Base-by-base conservation (phyloP, 2,329 filamentous ascomycete genomes). In the Pseudopithomyces chartarum region DNA sequence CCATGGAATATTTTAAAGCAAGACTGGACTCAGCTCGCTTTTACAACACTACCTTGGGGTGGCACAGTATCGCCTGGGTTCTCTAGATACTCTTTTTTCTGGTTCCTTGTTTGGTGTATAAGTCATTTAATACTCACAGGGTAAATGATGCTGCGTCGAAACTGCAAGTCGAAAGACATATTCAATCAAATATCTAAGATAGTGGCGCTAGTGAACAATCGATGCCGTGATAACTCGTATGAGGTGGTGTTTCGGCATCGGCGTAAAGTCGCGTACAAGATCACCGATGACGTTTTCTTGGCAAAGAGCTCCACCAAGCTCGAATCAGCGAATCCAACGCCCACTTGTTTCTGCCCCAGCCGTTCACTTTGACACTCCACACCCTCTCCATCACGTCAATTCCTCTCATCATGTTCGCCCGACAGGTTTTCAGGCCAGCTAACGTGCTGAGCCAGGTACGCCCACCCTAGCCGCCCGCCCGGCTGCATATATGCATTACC, bases 381-480 rank as follows among this genome's bases (percentile, higher is more conserved):
- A 51, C 26, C 26, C 8, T 19, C 40, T 40, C 46, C 23, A 42
- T 49, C 36, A 34, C 39, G 22, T 52, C 63, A 64, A 75, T 72
- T 71, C 52, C 63, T 70, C 54, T 54, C 68, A 70, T 55, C 49
- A 80, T 80, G 78, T 80, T 80, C 61, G 71, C 78, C 11, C 73
- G 75, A 66, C 77, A 77, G 59, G 62, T 75, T 54, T 75, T 80
- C 67, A 74, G 77, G 52, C 78, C 78, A 44, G 78, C 76, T 48
- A 71, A 72, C 61, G 67, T 73, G 61, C 68, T 79, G 65, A 73
- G 71, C 34, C 74, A 73, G 66, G 78, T 80, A 68, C 55, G 73
- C 62, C 29, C 42, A 19, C 47, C 50, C 51, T 59, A 39, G 38
- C 32, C 54, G 54, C 54, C 44, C 55, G 51, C 56, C 13, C 58